Percentiles rank a stretch among this genome's conserved stretches.
Evolutionary conservation across 192 early-diverging fungal genomes (phyloP).

Genomic region (Fimicolochytrium jonesii): DNA sequence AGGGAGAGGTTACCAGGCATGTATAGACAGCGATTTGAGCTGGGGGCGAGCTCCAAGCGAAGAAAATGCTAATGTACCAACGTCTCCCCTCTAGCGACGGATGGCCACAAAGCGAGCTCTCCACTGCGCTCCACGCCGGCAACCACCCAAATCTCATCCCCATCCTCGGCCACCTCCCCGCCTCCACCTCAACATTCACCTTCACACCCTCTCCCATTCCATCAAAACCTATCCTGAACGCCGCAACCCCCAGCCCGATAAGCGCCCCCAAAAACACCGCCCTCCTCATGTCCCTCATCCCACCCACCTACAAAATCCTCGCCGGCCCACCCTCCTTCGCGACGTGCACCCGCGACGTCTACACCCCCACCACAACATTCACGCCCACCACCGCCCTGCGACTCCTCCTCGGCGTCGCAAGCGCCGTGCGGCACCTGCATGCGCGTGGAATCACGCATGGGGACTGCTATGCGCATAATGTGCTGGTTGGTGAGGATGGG

Average conservation of each 20-base stretch:
- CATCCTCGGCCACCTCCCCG: slow-evolving; percentile 4
- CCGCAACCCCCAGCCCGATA: no score
- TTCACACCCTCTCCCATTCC: no score
- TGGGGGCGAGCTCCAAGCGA: no score
- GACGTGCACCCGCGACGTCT: slow-evolving; percentile 21
- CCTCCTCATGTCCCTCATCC: slow-evolving; percentile 18
- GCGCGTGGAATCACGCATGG: slow-evolving; percentile 12
- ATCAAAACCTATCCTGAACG: no score
- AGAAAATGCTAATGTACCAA: no score
- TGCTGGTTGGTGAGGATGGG: slow-evolving; percentile 6
- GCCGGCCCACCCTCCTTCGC: slow-evolving; percentile 15
- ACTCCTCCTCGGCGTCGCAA: slow-evolving; percentile 2
- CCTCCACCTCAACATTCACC: no score
- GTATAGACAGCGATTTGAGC: no score
- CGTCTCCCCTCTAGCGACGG: slow-evolving; percentile 18
- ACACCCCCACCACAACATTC: not conserved
- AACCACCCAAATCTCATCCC: slow-evolving; percentile 5
- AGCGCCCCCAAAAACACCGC: no score
- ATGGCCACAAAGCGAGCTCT: slow-evolving; percentile 15
- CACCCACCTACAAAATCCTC: slow-evolving; percentile 4
- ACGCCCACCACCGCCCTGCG: not conserved
- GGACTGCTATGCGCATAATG: slow-evolving; percentile 24
- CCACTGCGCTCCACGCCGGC: slow-evolving; percentile 4
- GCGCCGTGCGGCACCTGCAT: slow-evolving; percentile 12
- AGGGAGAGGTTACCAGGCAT: slow-evolving; percentile 14